Conservation (phyloP, 371 early-diverging fungal genomes). For the Paramicrosporidium saccamoebae region DNA sequence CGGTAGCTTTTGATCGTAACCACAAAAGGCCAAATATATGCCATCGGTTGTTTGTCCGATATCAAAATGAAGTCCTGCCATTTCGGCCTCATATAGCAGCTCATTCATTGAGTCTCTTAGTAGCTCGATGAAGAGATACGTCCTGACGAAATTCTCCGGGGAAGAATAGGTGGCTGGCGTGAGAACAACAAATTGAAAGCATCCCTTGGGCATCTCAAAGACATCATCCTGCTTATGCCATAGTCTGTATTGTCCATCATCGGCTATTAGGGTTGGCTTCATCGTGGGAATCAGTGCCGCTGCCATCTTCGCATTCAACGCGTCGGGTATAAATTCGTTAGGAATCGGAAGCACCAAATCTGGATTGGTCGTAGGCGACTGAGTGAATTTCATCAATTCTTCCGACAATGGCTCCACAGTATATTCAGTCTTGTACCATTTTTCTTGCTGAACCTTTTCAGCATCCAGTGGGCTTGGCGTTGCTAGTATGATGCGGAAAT, state of each 20-base stretch:
- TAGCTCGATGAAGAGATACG: slow-evolving; percentile 27
- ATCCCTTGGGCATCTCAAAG: slow-evolving; percentile 13
- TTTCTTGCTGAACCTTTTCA: slow-evolving; percentile 13
- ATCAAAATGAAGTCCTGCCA: slow-evolving; percentile 38
- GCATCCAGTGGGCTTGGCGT: slow-evolving; percentile 7
- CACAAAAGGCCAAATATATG: slow-evolving; percentile 23
- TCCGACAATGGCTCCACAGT: slow-evolving; percentile 18
- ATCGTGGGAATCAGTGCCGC: slow-evolving; percentile 12
- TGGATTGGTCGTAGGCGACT: slow-evolving; percentile 9
- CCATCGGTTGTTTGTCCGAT: slow-evolving; percentile 27
- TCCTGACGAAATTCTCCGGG: slow-evolving; percentile 14
- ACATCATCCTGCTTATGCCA: slow-evolving; percentile 83
- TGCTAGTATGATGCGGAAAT: slow-evolving; percentile 14
- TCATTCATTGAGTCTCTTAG: slow-evolving; percentile 45
- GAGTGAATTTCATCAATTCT: slow-evolving; percentile 12
- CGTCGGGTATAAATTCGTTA: slow-evolving; percentile 51
- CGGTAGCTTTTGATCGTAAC: slow-evolving; percentile 50
- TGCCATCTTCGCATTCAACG: slow-evolving; percentile 7
- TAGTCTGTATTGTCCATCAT: slow-evolving; percentile 10
- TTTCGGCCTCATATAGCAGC: slow-evolving; percentile 49
- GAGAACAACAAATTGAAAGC: slow-evolving; percentile 6
- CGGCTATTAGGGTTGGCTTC: slow-evolving; percentile 14
- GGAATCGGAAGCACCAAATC: slow-evolving; percentile 27
- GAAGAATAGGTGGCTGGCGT: slow-evolving; percentile 22
- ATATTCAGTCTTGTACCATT: slow-evolving; percentile 56